Base-by-base conservation (phyloP, 2,329 filamentous ascomycete genomes). In the Cadophora gregata region DNA sequence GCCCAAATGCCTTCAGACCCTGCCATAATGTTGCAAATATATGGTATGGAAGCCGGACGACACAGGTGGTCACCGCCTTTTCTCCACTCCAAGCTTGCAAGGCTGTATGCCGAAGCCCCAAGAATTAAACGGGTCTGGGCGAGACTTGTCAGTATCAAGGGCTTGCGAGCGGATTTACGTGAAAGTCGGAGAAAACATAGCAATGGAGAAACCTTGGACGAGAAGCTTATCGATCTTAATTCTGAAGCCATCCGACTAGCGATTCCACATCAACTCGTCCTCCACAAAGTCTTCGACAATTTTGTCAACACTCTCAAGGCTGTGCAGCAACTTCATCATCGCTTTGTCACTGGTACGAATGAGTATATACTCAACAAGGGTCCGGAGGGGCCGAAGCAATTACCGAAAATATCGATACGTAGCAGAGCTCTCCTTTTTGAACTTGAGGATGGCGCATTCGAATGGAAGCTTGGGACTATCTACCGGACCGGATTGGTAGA, bases 401-500 rank as follows among this genome's bases (percentile, higher is more conserved):
- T 99, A 0, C 96, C 96, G 1, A 95, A 92, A 75, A 83, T 99
- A 25, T 95, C 93, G 0, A 72, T 99, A 10, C 88, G 93, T 61
- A 91, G 90, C 63, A 91, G 92, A 73, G 92, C 91, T 5, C 83
- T 99, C 27, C 81, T 97, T 2, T 95, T 99, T 67, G 95, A 98
- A 75, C 84, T 99, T 42, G 96, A 99, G 79, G 96, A 99, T 77
- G 95, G 96, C 59, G 90, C 93, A 0, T 99, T 99, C 75, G 96
- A 99, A 78, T 99, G 94, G 92, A 98, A 97, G 77, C 83, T 99
- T 10, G 93, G 94, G 19, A 89, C 93, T 75, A 99, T 99, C 61
- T 99, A 98, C 78, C 89, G 95, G 36, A 88, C 93, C 55, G 96
- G 96, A 0, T 84, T 95, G 24, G 83, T 94, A 64, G 96, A 99